These are phyloP conservation scores for Berkeleyomyces basicola DNA, from an alignment of 2,329 filamentous ascomycete genomes.

Conservation along the genomic window DNA sequence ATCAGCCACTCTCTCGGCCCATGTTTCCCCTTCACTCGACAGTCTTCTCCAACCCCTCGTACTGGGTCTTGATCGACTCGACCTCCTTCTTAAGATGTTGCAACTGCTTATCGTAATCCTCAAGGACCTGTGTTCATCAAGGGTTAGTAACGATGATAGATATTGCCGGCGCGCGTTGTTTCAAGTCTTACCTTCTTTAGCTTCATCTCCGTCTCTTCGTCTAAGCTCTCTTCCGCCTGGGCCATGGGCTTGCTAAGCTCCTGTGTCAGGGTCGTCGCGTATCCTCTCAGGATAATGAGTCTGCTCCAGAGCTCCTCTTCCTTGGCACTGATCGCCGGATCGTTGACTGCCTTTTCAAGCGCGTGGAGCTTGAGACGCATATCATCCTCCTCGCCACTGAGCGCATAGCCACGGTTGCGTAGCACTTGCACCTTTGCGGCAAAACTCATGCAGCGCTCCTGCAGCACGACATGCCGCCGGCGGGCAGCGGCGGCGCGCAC, in stretches of 20 bases:
- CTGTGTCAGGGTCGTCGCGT: constrained; percentile 53
- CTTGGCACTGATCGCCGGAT: constrained; percentile 56
- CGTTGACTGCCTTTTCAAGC: constrained; percentile 53
- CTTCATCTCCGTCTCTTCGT: constrained; percentile 53
- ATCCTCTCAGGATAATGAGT: constrained; percentile 56
- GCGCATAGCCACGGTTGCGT: constrained; percentile 63
- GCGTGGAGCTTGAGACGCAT: constrained; percentile 53
- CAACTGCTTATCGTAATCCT: constrained; percentile 69
- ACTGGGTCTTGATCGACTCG: constrained; percentile 43
- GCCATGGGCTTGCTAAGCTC: constrained; percentile 54
- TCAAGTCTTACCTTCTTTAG: constrained; percentile 51
- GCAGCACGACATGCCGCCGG: constrained; percentile 54
- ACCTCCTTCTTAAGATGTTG: constrained; percentile 58
- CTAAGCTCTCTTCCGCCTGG: constrained; percentile 39
- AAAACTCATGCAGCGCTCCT: constrained; percentile 55
- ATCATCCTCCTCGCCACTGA: constrained; percentile 66
- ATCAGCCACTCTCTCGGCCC: background rate
- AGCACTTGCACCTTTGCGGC: constrained; percentile 68
- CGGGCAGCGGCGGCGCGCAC: constrained; percentile 57
- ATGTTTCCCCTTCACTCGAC: background rate
- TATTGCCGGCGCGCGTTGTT: background rate
- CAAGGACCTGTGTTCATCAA: constrained; percentile 41
- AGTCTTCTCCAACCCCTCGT: constrained; percentile 37
- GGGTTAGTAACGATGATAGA: background rate
- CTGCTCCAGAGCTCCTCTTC: constrained; percentile 78